Conservation (phyloP, 1,139 yeast species). For the Pichia sp. region DNA sequence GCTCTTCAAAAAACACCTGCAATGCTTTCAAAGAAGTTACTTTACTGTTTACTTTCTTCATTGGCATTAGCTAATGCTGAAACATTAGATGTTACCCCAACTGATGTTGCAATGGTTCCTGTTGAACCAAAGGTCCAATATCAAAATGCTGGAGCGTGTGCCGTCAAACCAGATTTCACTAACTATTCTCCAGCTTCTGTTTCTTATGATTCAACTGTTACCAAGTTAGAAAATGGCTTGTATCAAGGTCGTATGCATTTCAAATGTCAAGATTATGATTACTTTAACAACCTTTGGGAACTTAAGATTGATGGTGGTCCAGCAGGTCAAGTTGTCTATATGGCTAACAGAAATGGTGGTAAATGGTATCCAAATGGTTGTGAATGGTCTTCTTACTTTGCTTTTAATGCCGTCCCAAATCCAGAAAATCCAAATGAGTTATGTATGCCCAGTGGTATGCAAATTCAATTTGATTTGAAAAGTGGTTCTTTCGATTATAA, state of each 20-base stretch:
- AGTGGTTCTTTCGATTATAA: not conserved
- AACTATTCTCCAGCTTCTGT: not conserved
- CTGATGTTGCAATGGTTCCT: not conserved
- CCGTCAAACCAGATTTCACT: not conserved
- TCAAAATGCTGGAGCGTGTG: not conserved
- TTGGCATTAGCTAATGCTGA: not conserved
- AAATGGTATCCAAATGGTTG: not conserved
- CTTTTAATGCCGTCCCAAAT: not conserved
- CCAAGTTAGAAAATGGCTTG: not conserved
- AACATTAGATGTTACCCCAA: not conserved
- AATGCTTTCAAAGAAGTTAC: not conserved
- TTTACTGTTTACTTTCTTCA: not conserved
- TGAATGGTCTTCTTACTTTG: not conserved
- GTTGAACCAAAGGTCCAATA: not conserved
- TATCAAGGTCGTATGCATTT: not conserved
- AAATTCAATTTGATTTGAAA: not conserved
- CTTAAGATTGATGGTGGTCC: not conserved
- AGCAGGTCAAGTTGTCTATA: not conserved
- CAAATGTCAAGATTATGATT: not conserved
- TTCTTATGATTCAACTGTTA: not conserved
- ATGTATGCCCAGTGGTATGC: not conserved
- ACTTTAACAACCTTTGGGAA: not conserved
- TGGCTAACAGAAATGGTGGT: not conserved
- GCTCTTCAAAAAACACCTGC: too few relatives aligned
- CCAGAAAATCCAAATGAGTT: not conserved